A percentile compares a stretch with the other conserved stretches of the same genome.
Evolutionary conservation across 2,329 filamentous ascomycete genomes (phyloP).

Genomic region (Hypoxylon sp.): DNA sequence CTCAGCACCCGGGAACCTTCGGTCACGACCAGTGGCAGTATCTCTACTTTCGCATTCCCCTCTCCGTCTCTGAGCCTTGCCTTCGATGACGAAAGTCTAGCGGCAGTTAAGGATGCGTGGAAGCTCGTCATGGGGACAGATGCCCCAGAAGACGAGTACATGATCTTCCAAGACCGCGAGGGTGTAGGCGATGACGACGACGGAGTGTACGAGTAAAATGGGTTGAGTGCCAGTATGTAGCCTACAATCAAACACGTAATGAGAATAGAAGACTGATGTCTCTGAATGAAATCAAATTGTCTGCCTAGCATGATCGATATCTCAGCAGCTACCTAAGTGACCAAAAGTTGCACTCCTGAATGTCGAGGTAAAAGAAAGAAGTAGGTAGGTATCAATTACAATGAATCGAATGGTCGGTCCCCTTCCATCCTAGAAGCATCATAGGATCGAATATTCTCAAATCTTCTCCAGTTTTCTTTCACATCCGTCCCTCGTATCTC

Average conservation of each 20-base stretch:
- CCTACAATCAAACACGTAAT: background rate
- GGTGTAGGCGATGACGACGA: conserved; percentile 63
- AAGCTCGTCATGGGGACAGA: conserved; percentile 64
- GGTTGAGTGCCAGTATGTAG: conserved; percentile 12
- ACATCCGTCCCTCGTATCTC: background rate
- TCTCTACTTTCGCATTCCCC: conserved; percentile 62
- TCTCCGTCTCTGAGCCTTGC: conserved; percentile 70
- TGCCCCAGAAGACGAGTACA: conserved; percentile 65
- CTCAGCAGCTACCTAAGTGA: no score
- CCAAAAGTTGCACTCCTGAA: no score
- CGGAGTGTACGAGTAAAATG: conserved; percentile 55
- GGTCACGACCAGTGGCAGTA: conserved; percentile 49
- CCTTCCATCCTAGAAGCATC: no score
- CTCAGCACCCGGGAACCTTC: conserved; percentile 41
- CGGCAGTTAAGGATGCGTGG: conserved; percentile 76
- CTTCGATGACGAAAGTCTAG: conserved; percentile 76
- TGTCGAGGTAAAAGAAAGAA: no score
- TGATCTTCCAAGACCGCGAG: conserved; percentile 82
- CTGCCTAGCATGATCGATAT: no score
- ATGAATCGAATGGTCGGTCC: background rate
- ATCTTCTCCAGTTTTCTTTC: no score
- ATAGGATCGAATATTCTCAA: background rate
- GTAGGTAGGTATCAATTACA: background rate
- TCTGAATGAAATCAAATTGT: background rate
- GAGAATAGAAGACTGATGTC: conserved; percentile 28